phyloP scores from a whole-genome alignment of 2,329 filamentous ascomycete genomes.

The Colletotrichum aenigma region DNA sequence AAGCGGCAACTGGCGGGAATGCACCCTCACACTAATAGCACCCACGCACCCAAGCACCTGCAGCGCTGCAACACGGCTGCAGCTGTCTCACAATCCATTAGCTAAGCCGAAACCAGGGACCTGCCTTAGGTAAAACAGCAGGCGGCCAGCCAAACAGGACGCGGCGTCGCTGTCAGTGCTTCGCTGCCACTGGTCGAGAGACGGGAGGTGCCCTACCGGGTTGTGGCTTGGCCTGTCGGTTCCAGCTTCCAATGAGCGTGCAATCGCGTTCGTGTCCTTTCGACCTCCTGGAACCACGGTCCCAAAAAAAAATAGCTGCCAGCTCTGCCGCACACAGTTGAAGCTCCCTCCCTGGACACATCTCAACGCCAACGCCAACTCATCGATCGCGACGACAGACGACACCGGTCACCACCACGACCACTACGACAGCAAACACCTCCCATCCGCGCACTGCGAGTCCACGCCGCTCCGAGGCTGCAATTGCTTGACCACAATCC shows the following conservation, averaged over 20 bases:
- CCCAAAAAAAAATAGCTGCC: not conserved
- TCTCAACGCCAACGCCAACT: not conserved
- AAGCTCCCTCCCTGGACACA: slow-evolving; percentile 7
- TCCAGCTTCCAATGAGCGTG: slow-evolving; percentile 25
- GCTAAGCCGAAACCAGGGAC: not conserved
- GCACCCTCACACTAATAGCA: too few relatives aligned
- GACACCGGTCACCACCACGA: not conserved
- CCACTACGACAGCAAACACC: not conserved
- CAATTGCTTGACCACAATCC: not conserved
- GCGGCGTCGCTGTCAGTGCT: not conserved
- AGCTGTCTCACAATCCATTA: not conserved
- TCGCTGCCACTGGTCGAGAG: not conserved
- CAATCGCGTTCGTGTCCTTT: slow-evolving; percentile 30
- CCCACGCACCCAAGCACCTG: not conserved
- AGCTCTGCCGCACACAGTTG: not conserved
- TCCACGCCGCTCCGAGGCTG: not conserved
- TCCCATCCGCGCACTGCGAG: not conserved
- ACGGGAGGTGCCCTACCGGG: not conserved
- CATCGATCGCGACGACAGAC: not conserved
- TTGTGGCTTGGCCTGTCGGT: slow-evolving; percentile 1
- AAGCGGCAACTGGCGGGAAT: not conserved
- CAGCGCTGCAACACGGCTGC: not conserved
- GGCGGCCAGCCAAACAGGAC: not conserved
- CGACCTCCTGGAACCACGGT: slow-evolving; percentile 7
- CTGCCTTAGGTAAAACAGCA: not conserved